phyloP scores from a whole-genome alignment of 352 stramenopile species.

The Phytophthora litchii region DNA sequence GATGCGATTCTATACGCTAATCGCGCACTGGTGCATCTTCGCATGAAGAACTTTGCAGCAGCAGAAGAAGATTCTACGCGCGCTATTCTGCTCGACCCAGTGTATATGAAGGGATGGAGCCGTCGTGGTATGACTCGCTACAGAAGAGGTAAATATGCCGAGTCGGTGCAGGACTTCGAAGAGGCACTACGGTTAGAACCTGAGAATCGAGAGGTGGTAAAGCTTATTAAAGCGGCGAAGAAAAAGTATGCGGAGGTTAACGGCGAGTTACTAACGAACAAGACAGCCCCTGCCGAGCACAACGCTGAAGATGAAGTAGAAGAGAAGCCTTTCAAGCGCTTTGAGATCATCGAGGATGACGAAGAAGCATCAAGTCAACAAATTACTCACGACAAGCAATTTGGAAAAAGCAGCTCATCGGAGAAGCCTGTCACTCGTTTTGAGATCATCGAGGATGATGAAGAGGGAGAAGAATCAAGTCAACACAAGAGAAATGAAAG shows the following conservation, averaged over 20 bases:
- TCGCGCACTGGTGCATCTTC: constrained; percentile 81
- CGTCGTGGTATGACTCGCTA: constrained; percentile 90
- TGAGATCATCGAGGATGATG: constrained; percentile 62
- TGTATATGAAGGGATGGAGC: constrained; percentile 88
- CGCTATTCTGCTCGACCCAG: constrained; percentile 78
- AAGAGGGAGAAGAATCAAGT: constrained; percentile 23
- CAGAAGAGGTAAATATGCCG: constrained; percentile 82
- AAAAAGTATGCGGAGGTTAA: constrained; percentile 77
- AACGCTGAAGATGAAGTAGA: constrained; percentile 1
- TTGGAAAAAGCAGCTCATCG: constrained; percentile 4
- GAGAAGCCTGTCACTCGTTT: constrained; percentile 60
- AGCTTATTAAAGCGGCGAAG: constrained; percentile 77
- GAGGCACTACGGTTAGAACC: constrained; percentile 69
- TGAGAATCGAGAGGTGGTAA: constrained; percentile 71
- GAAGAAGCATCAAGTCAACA: constrained; percentile 25
- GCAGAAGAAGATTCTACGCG: constrained; percentile 88
- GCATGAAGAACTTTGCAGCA: constrained; percentile 81
- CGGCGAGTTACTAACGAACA: constrained; percentile 41
- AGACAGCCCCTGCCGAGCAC: constrained; percentile 18
- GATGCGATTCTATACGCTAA: constrained; percentile 89
- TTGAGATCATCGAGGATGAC: constrained; percentile 71
- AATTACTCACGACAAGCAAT: constrained; percentile 7
- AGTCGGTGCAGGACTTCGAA: constrained; percentile 86
- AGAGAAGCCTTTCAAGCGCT: constrained; percentile 58
- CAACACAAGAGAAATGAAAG: background rate